Evolutionary conservation across 2,329 filamentous ascomycete species (phyloP), one percentile per base, ranked within the genome.

Genomic region (Alternaria brassicicola): DNA sequence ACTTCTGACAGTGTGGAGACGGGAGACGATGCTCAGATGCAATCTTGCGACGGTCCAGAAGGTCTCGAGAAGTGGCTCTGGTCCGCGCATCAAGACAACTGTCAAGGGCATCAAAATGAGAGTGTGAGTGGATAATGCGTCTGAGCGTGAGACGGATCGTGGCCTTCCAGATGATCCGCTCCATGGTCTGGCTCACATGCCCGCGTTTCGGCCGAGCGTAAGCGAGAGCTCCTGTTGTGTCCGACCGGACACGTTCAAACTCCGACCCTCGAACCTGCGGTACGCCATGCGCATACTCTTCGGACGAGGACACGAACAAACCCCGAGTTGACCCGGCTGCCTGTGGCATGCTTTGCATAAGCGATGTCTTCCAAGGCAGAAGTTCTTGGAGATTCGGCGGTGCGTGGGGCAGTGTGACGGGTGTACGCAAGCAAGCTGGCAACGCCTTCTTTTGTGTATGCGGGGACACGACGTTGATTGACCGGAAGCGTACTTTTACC

Each of bases 181-280:
- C 52, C 52, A 23, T 41, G 33, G 33, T 19, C 52, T 41, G 21
- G 12, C 30, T 38, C 17, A 45, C 30, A n/a, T 60, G 57, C 46
- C 67, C 66, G 67, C 52, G 63, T 68, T 62, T 66, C 52, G 64
- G 57, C 67, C 64, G 64, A 67, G 58, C 63, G 62, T 62, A 61
- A 42, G 23, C 31, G 19, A 42, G 45, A 49, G 28, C 45, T 39
- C 50, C 50, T 47, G 10, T 46, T 39, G 52, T 48, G 35, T 54
- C 53, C 55, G 43, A 53, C 55, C 62, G 62, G 63, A 52, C 17
- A 25, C 31, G 45, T 36, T 1, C 30, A 51, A 52, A 51, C 35
- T 47, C 61, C 63, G 61, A 63, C 21, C 10, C 23, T 8, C 46
- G 7, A 35, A 19, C 33, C 52, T 36, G 38, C 19, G 28, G 28